A percentile compares a stretch with the other conserved stretches of the same genome.
phyloP scores from a whole-genome alignment of 2,329 filamentous ascomycete genomes.

The Pyrenophora tritici-repentis region DNA sequence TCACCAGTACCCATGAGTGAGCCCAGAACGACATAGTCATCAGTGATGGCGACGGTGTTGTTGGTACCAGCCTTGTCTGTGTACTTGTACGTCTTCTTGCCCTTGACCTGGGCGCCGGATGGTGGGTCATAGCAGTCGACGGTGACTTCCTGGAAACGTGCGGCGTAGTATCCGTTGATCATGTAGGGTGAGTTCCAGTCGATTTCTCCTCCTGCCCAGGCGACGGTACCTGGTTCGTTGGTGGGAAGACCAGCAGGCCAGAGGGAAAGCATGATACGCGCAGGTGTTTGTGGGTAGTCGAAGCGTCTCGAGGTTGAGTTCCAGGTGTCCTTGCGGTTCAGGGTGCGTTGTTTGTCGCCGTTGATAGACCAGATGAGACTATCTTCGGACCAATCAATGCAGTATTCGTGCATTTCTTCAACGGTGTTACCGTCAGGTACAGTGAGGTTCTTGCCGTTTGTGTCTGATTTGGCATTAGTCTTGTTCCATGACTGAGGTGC shows the following conservation, averaged over 20 bases:
- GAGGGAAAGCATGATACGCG: conserved; percentile 89
- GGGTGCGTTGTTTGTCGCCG: conserved; percentile 73
- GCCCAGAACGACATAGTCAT: conserved; percentile 75
- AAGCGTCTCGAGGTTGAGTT: conserved; percentile 82
- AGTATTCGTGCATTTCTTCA: conserved; percentile 80
- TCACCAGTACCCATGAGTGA: conserved; percentile 82
- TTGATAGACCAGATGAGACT: conserved; percentile 85
- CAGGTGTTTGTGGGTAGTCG: conserved; percentile 87
- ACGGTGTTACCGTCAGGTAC: conserved; percentile 67
- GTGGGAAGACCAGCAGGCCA: conserved; percentile 86
- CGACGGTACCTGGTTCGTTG: conserved; percentile 82
- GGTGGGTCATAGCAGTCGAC: conserved; percentile 89
- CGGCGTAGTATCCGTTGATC: conserved; percentile 88
- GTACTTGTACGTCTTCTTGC: conserved; percentile 75
- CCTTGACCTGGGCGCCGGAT: conserved; percentile 64
- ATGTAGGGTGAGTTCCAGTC: conserved; percentile 86
- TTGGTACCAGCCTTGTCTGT: conserved; percentile 69
- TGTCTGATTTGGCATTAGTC: conserved; percentile 59
- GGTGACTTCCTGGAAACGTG: conserved; percentile 74
- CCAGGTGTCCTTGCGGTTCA: conserved; percentile 80
- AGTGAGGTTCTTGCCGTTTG: conserved; percentile 74
- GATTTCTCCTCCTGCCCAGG: conserved; percentile 89
- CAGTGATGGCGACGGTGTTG: conserved; percentile 72
- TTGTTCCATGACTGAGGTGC: background rate
- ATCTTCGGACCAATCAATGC: conserved; percentile 91